phyloP scores from a whole-genome alignment of 2,329 filamentous ascomycete species.

The Calonectria pseudoturangicola region DNA sequence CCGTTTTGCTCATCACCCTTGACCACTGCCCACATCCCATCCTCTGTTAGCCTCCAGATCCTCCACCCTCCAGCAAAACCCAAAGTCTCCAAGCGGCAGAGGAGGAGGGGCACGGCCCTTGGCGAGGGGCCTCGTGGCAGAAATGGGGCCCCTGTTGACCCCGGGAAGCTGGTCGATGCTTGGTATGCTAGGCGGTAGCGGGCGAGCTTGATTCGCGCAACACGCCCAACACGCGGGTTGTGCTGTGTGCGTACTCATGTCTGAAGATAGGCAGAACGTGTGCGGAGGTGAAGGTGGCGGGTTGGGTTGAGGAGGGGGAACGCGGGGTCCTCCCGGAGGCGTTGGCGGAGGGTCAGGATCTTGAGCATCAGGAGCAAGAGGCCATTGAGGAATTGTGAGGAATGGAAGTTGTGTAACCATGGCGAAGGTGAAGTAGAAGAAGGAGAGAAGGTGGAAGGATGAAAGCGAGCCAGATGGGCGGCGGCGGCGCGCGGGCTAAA shows the following conservation, averaged over 20 bases:
- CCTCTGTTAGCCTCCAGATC: constrained; percentile 36
- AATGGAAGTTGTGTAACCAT: constrained; percentile 36
- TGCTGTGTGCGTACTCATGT: neutral
- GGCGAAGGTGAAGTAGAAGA: constrained; percentile 6
- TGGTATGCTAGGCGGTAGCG: constrained; percentile 28
- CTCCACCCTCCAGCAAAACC: constrained; percentile 21
- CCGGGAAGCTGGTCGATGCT: constrained; percentile 37
- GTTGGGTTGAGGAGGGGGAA: constrained; percentile 54
- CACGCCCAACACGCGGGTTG: neutral
- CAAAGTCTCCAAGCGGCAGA: constrained; percentile 33
- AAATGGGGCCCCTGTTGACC: constrained; percentile 34
- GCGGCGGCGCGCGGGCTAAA: constrained; percentile 5
- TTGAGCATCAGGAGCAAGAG: constrained; percentile 34
- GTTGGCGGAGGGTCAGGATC: constrained; percentile 55
- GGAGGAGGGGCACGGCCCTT: constrained; percentile 33
- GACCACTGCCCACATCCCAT: constrained; percentile 1
- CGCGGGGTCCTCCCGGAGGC: constrained; percentile 55
- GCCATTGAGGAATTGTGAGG: constrained; percentile 28
- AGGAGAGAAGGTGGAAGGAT: neutral
- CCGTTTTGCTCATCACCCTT: constrained; percentile 7
- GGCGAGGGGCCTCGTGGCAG: constrained; percentile 30
- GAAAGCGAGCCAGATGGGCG: constrained; percentile 4
- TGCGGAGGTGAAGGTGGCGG: constrained; percentile 56
- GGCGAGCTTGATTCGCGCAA: constrained; percentile 6
- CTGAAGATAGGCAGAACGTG: constrained; percentile 27